Evolutionary conservation across 2,329 filamentous ascomycete genomes (phyloP), one percentile per base, ranked within the genome.

Genomic region (Sarocladium kiliense): DNA sequence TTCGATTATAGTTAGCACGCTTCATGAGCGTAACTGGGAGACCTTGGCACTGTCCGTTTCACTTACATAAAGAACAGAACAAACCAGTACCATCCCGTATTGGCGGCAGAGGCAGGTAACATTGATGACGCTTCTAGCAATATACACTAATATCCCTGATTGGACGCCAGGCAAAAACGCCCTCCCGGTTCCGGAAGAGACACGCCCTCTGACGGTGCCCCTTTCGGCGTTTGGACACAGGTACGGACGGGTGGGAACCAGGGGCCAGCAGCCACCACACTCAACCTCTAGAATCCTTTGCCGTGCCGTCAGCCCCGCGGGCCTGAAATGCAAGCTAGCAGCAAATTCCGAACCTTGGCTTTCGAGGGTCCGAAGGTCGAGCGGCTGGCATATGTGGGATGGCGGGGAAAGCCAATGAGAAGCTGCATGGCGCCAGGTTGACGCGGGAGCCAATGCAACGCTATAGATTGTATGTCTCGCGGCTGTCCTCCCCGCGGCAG

Each of bases 361-460:
- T 47, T 47, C 25, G 23, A 47, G 25, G 18, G 23, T 23, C 25
- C 23, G 44, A 47, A 30, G 12, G 25, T 3, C 23, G 5, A 19
- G n/a, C 9, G 9, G 36, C n/a, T 39, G 36, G 36, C 9, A 23
- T 3, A 10, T 11, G 5, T 51, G 47, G 12, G 4, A 51, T 16
- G 30, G 47, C 27, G 47, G 47, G 47, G 47, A 16, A 32, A 18
- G 16, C 27, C 47, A 34, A 51, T 51, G 3, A 49, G 44, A 49
- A 11, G 30, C 6, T 36, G 47, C 16, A 51, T 21, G 27, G 26
- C 6, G n/a, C 27, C 27, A 34, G 47, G 30, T 32, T 12, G 47
- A 51, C 27, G 47, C 47, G 47, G 47, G 47, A 51, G 12, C n/a
- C 47, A 18, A 36, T 51, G 47, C 47, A 36, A 51, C 47, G 47